These are phyloP conservation scores for Ogataea pilisensis DNA, from an alignment of 805 yeast genomes.

Conservation along the genomic window DNA sequence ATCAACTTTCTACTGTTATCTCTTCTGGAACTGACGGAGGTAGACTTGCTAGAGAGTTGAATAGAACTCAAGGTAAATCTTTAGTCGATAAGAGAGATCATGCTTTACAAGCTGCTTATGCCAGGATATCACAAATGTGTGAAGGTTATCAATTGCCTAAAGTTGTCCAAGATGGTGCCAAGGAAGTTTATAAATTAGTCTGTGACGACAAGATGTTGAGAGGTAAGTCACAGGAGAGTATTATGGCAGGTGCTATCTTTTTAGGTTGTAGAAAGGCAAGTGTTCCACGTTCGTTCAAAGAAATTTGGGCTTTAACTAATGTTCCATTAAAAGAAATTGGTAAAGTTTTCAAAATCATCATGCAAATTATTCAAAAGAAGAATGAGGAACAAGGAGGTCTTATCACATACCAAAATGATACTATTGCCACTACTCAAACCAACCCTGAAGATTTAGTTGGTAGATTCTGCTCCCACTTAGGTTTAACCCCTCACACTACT, in stretches of 20 bases:
- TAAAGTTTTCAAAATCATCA: slow-evolving; percentile 81
- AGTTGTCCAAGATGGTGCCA: slow-evolving; percentile 95
- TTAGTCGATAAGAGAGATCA: slow-evolving; percentile 85
- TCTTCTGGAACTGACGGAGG: slow-evolving; percentile 82
- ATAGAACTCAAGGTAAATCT: slow-evolving; percentile 82
- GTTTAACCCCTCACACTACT: slow-evolving; percentile 76
- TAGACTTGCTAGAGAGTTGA: slow-evolving; percentile 84
- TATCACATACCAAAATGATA: slow-evolving; percentile 43
- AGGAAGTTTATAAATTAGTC: slow-evolving; percentile 89
- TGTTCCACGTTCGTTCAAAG: slow-evolving; percentile 92
- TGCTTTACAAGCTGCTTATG: slow-evolving; percentile 82
- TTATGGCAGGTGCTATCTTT: slow-evolving; percentile 94
- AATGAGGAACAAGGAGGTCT: slow-evolving; percentile 41
- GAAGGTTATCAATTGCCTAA: slow-evolving; percentile 94
- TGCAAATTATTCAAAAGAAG: slow-evolving; percentile 51
- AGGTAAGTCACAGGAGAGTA: slow-evolving; percentile 88
- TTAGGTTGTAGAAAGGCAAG: slow-evolving; percentile 92
- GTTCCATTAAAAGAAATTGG: slow-evolving; percentile 96
- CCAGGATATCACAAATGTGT: slow-evolving; percentile 91
- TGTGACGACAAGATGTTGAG: slow-evolving; percentile 81
- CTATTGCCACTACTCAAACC: slow-evolving; percentile 72
- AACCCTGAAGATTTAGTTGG: slow-evolving; percentile 93
- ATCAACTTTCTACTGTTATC: slow-evolving; percentile 88
- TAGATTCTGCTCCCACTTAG: slow-evolving; percentile 93
- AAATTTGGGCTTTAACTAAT: slow-evolving; percentile 89